Evolutionary conservation across 495 filamentous ascomycete species (phyloP), one percentile per base, ranked within the genome.

Genomic region (Hypoxylon crocopeplum): DNA sequence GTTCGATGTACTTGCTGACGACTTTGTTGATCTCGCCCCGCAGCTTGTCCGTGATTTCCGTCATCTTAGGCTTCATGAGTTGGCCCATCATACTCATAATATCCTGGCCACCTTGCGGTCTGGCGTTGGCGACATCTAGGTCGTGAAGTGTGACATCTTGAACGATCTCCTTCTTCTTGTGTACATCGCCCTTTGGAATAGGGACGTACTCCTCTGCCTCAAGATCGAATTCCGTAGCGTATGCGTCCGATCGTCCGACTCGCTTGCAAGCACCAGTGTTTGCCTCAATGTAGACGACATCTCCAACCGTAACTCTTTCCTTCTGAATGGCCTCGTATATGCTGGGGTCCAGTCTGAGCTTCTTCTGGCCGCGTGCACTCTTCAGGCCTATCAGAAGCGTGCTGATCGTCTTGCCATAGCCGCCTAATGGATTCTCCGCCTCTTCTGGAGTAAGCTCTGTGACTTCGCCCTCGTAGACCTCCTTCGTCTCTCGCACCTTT

Each of bases 31-130:
- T 97, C 77, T 98, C 94, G 47, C 83, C 79, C 42, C 94, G 85
- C 68, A 98, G 77, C 78, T 98, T 98, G 69, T 98, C 93, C 27
- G 93, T 98, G 62, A 98, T 96, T 70, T 98, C 93, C 8, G 93
- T 98, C 83, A 96, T 96, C 80, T 95, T 94, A 54, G 94, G 94
- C 81, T 97, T 97, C 89, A 96, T 96, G 59, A 98, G 78, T 70
- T 98, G 93, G 57, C 93, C 93, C 92, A 98, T 97, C 94, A 98
- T 97, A 73, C 90, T 95, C 93, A 98, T 97, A 51, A 98, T 93
- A 72, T 98, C 94, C 77, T 98, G 94, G 49, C 94, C 94, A 25
- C 94, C 93, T 79, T 97, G 84, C 10, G 94, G 95, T 53, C 93
- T 82, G 8, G 94, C 90, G 66, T 98, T 98, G 60, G 94, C 94